Evolutionary conservation across 2,329 filamentous ascomycete species (phyloP).

Genomic region (Didymella sp.): DNA sequence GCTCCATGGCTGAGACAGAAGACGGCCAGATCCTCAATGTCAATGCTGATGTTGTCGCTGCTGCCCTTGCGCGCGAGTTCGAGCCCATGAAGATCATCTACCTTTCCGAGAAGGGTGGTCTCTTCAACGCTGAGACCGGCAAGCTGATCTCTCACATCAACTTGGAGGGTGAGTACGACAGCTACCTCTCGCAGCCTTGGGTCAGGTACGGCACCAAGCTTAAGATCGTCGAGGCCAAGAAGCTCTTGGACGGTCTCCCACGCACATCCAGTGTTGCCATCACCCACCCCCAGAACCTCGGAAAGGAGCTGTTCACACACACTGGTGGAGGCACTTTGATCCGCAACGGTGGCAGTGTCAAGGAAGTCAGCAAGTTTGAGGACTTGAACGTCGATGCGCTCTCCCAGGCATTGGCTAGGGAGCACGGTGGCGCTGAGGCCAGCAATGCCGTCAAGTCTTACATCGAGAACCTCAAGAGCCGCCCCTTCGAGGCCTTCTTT

Average conservation of each 20-base stretch:
- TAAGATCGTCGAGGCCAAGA: constrained; percentile 98
- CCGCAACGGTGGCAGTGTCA: constrained; percentile 87
- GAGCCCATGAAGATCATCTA: constrained; percentile 98
- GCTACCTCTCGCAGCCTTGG: constrained; percentile 93
- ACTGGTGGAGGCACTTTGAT: constrained; percentile 94
- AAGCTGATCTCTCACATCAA: constrained; percentile 98
- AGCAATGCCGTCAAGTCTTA: constrained; percentile 86
- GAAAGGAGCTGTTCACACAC: constrained; percentile 97
- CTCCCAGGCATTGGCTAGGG: constrained; percentile 81
- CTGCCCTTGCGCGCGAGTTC: constrained; percentile 85
- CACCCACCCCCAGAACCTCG: constrained; percentile 92
- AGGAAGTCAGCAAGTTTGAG: constrained; percentile 72
- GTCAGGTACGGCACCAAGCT: constrained; percentile 92
- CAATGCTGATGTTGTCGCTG: constrained; percentile 95
- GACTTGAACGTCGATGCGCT: constrained; percentile 81
- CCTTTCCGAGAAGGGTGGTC: constrained; percentile 94
- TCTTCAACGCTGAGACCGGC: constrained; percentile 91
- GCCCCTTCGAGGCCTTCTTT: constrained; percentile 90
- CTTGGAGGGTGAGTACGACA: constrained; percentile 92
- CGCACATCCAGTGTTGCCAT: constrained; percentile 95
- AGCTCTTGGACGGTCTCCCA: constrained; percentile 85
- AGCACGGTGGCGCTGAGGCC: constrained; percentile 81
- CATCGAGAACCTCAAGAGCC: constrained; percentile 76
- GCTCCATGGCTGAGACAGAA: constrained; percentile 92
- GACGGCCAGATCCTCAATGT: constrained; percentile 96